These are phyloP conservation scores for Vigna hirtella DNA, from an alignment of 306 rosid genomes.

Conservation along the genomic window DNA sequence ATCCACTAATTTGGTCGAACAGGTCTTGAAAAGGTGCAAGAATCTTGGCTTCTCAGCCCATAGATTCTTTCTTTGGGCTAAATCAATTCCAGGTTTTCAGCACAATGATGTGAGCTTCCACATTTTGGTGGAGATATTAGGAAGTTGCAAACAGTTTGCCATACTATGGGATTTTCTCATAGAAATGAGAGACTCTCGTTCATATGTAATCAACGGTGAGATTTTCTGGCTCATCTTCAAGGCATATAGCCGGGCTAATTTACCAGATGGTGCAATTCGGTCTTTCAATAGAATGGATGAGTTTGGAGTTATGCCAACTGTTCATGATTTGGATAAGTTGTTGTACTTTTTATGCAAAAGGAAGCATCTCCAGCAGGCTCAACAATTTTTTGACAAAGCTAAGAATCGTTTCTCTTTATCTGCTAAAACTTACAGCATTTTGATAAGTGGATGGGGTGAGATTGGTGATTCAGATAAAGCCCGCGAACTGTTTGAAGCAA, in stretches of 20 bases:
- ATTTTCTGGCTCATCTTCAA: conserved; percentile 79
- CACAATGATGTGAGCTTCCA: conserved; percentile 70
- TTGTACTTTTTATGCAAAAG: conserved; percentile 68
- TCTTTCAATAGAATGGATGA: conserved; percentile 81
- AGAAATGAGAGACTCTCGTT: conserved; percentile 61
- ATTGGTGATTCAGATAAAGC: conserved; percentile 65
- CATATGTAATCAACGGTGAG: conserved; percentile 57
- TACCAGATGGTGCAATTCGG: conserved; percentile 80
- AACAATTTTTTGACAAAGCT: conserved; percentile 67
- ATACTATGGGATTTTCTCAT: conserved; percentile 87
- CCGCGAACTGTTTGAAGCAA: conserved; percentile 73
- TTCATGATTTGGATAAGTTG: conserved; percentile 77
- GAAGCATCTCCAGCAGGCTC: conserved; percentile 76
- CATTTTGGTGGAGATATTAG: conserved; percentile 79
- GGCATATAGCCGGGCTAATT: conserved; percentile 71
- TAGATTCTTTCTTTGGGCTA: conserved; percentile 94
- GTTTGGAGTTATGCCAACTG: conserved; percentile 68
- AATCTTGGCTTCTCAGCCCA: conserved; percentile 82
- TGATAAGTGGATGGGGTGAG: conserved; percentile 86
- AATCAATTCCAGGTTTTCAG: conserved; percentile 67
- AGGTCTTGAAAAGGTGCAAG: conserved; percentile 84
- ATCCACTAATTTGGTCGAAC: conserved; percentile 74
- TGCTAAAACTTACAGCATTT: conserved; percentile 71
- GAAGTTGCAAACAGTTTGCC: conserved; percentile 76
- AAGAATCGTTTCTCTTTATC: conserved; percentile 59